phyloP scores from a whole-genome alignment of 768 basidiomycete genomes.

The Chalciporus sphaerocephalus region DNA sequence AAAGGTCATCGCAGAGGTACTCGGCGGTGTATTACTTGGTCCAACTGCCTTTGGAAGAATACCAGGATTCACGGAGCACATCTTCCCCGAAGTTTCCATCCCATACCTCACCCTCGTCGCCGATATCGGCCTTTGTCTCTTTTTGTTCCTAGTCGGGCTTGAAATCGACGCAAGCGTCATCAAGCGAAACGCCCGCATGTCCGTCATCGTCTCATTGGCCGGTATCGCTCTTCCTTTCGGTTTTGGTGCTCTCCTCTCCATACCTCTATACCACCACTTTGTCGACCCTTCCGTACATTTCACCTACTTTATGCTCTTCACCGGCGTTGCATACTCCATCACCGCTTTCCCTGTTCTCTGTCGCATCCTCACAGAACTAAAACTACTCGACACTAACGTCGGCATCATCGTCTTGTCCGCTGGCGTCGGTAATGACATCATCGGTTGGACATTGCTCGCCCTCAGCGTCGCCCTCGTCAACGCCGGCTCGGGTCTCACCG shows the following conservation, averaged over 20 bases:
- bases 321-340: conserved; percentile 86
- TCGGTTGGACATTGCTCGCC: conserved; percentile 86
- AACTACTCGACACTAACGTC: conserved; percentile 85
- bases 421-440: conserved; percentile 84
- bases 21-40: conserved; percentile 88
- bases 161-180: conserved; percentile 83
- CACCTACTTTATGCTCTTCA: conserved; percentile 91
- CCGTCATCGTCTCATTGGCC: conserved; percentile 64
- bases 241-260: conserved; percentile 67
- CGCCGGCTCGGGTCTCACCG: conserved; percentile 75
- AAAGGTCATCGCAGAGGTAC: conserved; percentile 76
- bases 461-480: conserved; percentile 91
- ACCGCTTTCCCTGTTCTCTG: conserved; percentile 85
- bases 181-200: conserved; percentile 68
- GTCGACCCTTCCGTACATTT: conserved; percentile 64
- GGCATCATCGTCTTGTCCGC: conserved; percentile 92
- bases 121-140: conserved; percentile 83
- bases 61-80: conserved; percentile 79
- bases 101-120: conserved; percentile 83
- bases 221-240: conserved; percentile 90
- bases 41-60: conserved; percentile 73
- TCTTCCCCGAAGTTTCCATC: conserved; percentile 71
- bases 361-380: conserved; percentile 85
- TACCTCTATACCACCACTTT: conserved; percentile 54
- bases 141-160: conserved; percentile 90